Base-by-base conservation (phyloP, 768 basidiomycete genomes). In the Trametes villosa region DNA sequence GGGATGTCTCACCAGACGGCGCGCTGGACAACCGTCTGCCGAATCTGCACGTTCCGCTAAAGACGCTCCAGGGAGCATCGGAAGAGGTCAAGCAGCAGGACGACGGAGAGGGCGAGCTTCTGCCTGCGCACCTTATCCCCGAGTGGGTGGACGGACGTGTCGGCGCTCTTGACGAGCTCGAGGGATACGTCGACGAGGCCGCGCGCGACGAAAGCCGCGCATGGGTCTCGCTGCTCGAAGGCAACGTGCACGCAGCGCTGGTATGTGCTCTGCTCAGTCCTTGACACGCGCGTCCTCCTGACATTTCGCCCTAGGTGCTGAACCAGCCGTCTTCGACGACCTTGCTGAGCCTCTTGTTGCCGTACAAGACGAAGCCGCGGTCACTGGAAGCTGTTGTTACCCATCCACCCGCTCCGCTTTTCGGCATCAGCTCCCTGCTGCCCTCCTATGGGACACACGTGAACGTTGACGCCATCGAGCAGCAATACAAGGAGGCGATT, bases 191-290 rank as follows among this genome's bases (percentile, higher is more conserved):
- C 34, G 80, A 88, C 63, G 77, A 81, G 47, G 72, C 75, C 20
- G 77, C 87, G 24, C 78, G 81, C 49, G 86, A 91, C 65, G 92
- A 94, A 71, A 89, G 89, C 65, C 81, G 85, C 42, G 92, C 92
- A 1, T 94, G 92, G 92, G 82, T 92, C 26, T 77, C 89, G 2
- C 79, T 94, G 31, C 82, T 94, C 40, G 90, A 94, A 71, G 86
- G 86, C 34, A 77, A 81, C 46, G 83, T 94, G 8, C 92, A 92
- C 70, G 87, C 89, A 64, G 88, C 89, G 13, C 71, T 94, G 74
- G 86, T 92, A 60, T 50, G 72, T n/a, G n/a, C n/a, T n/a, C 63
- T 31, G 40, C 54, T 70, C 64, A 18, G 38, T 22, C 45, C 6
- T 24, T 13, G 4, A 4, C n/a, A 33, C 51, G 22, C n/a, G 2